Conservation (phyloP, 1,284 basidiomycete genomes). For the Agroathelia rolfsii region DNA sequence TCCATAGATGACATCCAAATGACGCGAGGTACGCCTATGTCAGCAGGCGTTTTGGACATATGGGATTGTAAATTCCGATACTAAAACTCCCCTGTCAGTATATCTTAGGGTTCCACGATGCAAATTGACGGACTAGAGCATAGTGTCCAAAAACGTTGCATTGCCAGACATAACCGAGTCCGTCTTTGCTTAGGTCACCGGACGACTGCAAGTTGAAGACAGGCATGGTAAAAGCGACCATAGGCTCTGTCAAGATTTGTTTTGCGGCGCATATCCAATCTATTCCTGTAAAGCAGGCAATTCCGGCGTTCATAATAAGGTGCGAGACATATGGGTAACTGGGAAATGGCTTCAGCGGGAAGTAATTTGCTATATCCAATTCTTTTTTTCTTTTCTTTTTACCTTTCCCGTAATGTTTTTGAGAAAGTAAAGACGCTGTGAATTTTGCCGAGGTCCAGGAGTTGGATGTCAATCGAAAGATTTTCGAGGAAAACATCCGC, state of each 20-base stretch:
- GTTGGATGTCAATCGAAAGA: conserved; percentile 51
- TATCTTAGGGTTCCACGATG: neutral
- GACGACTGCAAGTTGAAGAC: conserved; percentile 49
- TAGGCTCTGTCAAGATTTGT: conserved; percentile 41
- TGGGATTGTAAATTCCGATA: no score
- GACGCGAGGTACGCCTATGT: conserved; percentile 43
- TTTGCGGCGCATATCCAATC: conserved; percentile 39
- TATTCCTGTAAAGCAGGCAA: conserved; percentile 54
- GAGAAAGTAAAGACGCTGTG: conserved; percentile 59
- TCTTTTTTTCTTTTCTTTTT: no score
- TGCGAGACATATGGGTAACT: conserved; percentile 81
- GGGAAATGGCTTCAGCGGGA: conserved; percentile 3
- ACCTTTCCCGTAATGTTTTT: conserved; percentile 46
- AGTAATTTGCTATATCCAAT: no score
- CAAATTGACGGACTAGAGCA: conserved; percentile 59
- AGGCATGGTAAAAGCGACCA: conserved; percentile 48
- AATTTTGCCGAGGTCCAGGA: conserved; percentile 57
- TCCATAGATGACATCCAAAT: conserved; percentile 79
- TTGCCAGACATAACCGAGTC: conserved; percentile 78
- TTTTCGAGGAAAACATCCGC: conserved; percentile 52
- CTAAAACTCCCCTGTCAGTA: no score
- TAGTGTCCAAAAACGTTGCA: conserved; percentile 83
- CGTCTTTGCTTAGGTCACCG: conserved; percentile 59
- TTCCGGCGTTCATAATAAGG: conserved; percentile 76
- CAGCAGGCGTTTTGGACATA: conserved; percentile 4